phyloP scores from a whole-genome alignment of 345 rosid genomes.

The Ceriops decandra region DNA sequence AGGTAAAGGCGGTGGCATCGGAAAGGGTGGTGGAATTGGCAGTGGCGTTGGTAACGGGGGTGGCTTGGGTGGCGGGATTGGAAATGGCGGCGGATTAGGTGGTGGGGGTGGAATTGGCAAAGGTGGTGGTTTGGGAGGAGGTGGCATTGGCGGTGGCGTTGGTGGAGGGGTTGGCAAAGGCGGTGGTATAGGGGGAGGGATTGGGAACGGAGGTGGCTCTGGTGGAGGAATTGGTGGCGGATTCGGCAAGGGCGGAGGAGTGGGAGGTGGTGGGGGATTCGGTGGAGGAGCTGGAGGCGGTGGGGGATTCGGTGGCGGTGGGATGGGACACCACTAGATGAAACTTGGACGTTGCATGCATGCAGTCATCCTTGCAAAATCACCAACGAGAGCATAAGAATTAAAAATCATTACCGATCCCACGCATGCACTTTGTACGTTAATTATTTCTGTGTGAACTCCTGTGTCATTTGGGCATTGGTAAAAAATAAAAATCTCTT shows the following conservation, averaged over 20 bases:
- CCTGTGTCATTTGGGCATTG: no score
- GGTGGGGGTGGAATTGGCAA: neutral
- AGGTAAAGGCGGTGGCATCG: constrained; percentile 9
- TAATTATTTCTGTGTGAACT: no score
- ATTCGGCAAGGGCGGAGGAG: neutral
- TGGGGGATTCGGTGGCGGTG: constrained; percentile 8
- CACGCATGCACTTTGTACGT: neutral
- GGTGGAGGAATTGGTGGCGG: constrained; percentile 29
- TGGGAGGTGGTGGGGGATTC: constrained; percentile 6
- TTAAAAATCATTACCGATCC: neutral
- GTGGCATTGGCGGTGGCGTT: constrained; percentile 12
- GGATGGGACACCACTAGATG: constrained; percentile 20
- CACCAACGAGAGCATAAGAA: neutral
- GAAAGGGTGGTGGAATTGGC: neutral
- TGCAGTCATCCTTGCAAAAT: neutral
- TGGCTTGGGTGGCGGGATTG: neutral
- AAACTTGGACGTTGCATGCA: constrained; percentile 25
- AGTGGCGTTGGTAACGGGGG: neutral
- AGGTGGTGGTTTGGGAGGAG: constrained; percentile 15
- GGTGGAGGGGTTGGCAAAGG: constrained; percentile 21
- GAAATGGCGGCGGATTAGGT: constrained; percentile 1
- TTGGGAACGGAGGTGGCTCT: constrained; percentile 19
- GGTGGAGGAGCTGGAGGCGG: neutral
- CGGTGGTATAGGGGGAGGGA: constrained; percentile 14
- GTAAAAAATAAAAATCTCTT: no score